Percentiles rank a stretch among this genome's conserved stretches.
Evolutionary conservation across 2,329 filamentous ascomycete genomes (phyloP).

Genomic region (Nemania sp.): DNA sequence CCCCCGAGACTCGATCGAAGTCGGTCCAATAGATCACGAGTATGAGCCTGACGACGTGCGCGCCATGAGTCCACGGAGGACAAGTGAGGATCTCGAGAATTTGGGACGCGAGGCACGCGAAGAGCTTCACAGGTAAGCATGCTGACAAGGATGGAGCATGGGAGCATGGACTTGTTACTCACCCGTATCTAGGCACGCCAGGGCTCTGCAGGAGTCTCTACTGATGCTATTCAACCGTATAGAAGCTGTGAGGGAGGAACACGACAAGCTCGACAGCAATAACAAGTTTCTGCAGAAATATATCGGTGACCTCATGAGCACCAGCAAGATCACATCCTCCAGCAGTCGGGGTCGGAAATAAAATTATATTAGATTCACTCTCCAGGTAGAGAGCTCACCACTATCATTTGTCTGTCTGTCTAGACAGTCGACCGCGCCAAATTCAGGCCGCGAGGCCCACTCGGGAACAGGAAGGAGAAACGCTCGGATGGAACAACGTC

Average conservation of each 20-base stretch:
- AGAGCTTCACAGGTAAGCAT: slow-evolving; percentile 60
- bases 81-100: slow-evolving; percentile 86
- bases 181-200: slow-evolving; percentile 70
- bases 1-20: slow-evolving; percentile 73
- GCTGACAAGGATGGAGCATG: background rate
- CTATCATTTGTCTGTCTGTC: background rate
- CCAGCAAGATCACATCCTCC: slow-evolving; percentile 71
- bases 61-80: slow-evolving; percentile 91
- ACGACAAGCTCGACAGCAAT: slow-evolving; percentile 94
- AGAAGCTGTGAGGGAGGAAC: slow-evolving; percentile 90
- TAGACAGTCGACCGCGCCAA: slow-evolving; percentile 9
- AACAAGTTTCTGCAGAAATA: slow-evolving; percentile 98
- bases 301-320: slow-evolving; percentile 93
- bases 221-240: slow-evolving; percentile 90
- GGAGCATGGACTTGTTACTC: slow-evolving; percentile 6
- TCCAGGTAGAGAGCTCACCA: slow-evolving; percentile 8
- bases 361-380: slow-evolving; percentile 29
- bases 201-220: slow-evolving; percentile 84
- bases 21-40: slow-evolving; percentile 73
- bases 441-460: slow-evolving; percentile 1
- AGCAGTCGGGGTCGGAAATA: slow-evolving; percentile 59
- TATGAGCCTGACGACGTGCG: slow-evolving; percentile 87
- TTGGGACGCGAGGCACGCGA: slow-evolving; percentile 81
- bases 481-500: background rate
- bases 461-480: background rate